Evolutionary conservation across 2,329 filamentous ascomycete species (phyloP).

Genomic region (Sporothrix brasiliensis): DNA sequence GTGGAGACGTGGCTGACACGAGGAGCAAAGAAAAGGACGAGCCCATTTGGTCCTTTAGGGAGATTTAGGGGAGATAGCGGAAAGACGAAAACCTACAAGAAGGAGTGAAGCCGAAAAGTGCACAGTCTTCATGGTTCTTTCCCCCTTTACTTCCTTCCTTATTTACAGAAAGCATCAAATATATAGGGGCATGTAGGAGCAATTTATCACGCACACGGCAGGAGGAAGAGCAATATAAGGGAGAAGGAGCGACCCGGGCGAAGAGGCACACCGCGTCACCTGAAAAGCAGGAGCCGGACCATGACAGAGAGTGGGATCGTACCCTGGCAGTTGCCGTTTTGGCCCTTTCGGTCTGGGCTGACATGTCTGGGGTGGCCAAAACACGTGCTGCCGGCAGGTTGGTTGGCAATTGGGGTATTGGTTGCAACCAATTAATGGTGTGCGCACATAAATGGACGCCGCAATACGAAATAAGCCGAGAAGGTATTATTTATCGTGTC

Average conservation of each 20-base stretch:
- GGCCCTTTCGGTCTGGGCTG: neutral
- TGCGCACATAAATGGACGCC: neutral
- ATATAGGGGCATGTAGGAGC: neutral
- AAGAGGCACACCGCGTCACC: neutral
- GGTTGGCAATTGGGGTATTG: neutral
- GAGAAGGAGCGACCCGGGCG: slow-evolving; percentile 7
- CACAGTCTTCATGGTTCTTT: neutral
- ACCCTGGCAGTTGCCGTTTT: no score
- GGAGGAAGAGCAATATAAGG: neutral
- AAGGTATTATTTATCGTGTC: slow-evolving; percentile 1
- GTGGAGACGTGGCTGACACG: neutral
- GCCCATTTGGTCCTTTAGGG: no score
- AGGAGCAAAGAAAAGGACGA: neutral
- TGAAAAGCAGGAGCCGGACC: slow-evolving; percentile 5
- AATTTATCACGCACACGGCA: slow-evolving; percentile 15
- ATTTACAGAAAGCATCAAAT: neutral
- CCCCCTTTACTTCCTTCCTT: neutral
- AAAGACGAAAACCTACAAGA: neutral
- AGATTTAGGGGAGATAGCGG: neutral
- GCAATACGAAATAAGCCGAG: no score
- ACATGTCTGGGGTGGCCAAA: neutral
- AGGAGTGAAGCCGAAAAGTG: slow-evolving; percentile 4
- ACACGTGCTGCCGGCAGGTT: slow-evolving; percentile 10
- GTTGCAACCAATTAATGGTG: neutral
- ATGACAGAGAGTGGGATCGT: neutral